A percentile compares a stretch with the other conserved stretches of the same genome.
These are phyloP conservation scores for Aspergillus sp. DNA, from an alignment of 2,329 filamentous ascomycete species.

Conservation along the genomic window DNA sequence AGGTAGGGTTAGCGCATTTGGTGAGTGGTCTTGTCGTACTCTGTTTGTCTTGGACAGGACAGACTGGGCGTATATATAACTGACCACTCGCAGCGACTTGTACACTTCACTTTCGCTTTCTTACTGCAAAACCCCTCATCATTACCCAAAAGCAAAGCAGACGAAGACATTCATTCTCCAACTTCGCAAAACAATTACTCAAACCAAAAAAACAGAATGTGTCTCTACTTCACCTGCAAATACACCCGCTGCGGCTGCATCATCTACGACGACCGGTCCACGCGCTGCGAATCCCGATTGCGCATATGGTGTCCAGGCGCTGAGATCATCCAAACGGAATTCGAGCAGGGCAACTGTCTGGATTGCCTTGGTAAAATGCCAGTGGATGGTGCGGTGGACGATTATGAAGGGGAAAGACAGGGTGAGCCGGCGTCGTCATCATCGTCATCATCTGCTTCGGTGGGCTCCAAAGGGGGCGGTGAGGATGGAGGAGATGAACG, in stretches of 20 bases:
- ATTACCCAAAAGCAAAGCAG: too few species aligned
- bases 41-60: too few species aligned
- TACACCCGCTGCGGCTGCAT: constrained; percentile 19
- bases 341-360: neutral
- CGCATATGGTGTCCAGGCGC: neutral
- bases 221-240: constrained; percentile 10
- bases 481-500: neutral
- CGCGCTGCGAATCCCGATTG: constrained; percentile 2
- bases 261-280: constrained; percentile 5
- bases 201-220: constrained; percentile 8
- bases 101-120: too few species aligned
- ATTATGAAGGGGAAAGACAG: neutral
- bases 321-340: neutral
- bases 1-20: too few species aligned
- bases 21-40: too few species aligned
- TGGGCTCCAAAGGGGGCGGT: too few species aligned
- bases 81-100: too few species aligned
- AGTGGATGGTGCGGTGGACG: neutral
- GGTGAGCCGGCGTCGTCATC: too few species aligned
- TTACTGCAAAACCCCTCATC: too few species aligned
- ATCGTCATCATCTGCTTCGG: too few species aligned
- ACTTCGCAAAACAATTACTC: neutral
- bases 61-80: too few species aligned
- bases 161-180: too few species aligned
- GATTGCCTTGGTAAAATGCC: neutral